Conservation (phyloP, 2,329 filamentous ascomycete genomes). For the Alternaria metachromatica region DNA sequence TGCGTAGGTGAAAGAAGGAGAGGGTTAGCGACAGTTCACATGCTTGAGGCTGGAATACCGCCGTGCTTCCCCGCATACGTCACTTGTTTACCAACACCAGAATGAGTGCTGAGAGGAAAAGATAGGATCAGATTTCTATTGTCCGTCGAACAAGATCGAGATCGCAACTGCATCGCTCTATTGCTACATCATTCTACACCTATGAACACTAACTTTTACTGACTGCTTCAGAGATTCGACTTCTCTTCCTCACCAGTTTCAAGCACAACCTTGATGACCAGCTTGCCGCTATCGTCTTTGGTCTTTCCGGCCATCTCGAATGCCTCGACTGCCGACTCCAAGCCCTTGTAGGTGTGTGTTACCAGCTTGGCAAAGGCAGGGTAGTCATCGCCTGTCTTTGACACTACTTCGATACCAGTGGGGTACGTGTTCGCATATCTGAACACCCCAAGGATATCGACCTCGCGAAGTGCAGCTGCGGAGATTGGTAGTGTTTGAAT, state of each 20-base stretch:
- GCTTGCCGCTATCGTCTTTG: conserved; percentile 69
- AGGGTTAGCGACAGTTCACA: neutral
- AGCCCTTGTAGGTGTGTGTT: conserved; percentile 73
- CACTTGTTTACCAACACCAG: conserved; percentile 1
- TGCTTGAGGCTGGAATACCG: neutral
- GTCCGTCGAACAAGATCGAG: neutral
- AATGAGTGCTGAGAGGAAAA: neutral
- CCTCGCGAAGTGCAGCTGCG: conserved; percentile 74
- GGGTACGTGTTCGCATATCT: conserved; percentile 79
- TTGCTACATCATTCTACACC: neutral
- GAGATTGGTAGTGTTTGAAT: conserved; percentile 77
- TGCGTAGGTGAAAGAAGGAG: neutral
- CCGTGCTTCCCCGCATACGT: conserved; percentile 8
- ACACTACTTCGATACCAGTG: conserved; percentile 69
- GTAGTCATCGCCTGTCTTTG: conserved; percentile 55
- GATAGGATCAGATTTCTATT: too few relatives aligned
- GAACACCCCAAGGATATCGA: conserved; percentile 80
- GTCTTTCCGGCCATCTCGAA: conserved; percentile 75
- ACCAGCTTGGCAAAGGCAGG: conserved; percentile 73
- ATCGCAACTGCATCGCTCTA: neutral
- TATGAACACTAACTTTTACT: neutral
- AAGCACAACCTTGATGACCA: conserved; percentile 75
- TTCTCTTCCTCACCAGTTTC: conserved; percentile 49
- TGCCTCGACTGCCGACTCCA: conserved; percentile 66
- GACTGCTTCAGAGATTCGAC: conserved; percentile 16